Base-by-base conservation (phyloP, 2,329 filamentous ascomycete genomes). In the Fusarium azukiicola region DNA sequence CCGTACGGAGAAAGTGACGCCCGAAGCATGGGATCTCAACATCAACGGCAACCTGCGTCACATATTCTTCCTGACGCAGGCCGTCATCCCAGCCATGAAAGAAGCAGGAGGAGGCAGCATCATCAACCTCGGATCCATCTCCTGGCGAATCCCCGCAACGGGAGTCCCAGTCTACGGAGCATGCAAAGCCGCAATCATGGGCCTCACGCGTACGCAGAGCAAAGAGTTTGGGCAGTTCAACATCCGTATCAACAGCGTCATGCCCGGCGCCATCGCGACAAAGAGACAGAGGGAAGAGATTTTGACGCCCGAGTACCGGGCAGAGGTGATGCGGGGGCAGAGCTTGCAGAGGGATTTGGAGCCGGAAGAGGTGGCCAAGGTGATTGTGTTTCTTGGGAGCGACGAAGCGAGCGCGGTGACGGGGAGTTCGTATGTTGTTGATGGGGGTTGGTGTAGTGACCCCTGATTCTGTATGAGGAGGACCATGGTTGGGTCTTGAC, bases 41-140 rank as follows among this genome's bases (percentile, higher is more conserved):
- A 78, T 92, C 49, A 87, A 87, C 50, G 84, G 87, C 36, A 91
- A 91, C 72, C 83, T 90, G 42, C 84, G 89, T 0, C 90, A 91
- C 52, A 77, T 82, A 5, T 86, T 98, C 49, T 91, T 98, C 4
- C 89, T 98, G 17, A 92, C 95, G 19, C 94, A 98, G 87, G 95
- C 95, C 3, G 92, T 93, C 0, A 86, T 93, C 23, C 94, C 94
- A 0, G 94, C 94, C 82, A 91, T 98, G 21, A 74, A 66, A 42
- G 40, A 67, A 16, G 74, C 73, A 0, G 49, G 77, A 10, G 67
- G 87, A 1, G 83, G 96, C 93, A 6, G 88, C 87, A 88, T 93
- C 77, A 86, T 93, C 79, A 92, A 92, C 84, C 83, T 93, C 71
- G 91, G 90, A 6, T 91, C 89, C 67, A 90, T 92, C 49, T 90